Conservation (phyloP, 768 basidiomycete species). For the Phanerochaete sordida region DNA sequence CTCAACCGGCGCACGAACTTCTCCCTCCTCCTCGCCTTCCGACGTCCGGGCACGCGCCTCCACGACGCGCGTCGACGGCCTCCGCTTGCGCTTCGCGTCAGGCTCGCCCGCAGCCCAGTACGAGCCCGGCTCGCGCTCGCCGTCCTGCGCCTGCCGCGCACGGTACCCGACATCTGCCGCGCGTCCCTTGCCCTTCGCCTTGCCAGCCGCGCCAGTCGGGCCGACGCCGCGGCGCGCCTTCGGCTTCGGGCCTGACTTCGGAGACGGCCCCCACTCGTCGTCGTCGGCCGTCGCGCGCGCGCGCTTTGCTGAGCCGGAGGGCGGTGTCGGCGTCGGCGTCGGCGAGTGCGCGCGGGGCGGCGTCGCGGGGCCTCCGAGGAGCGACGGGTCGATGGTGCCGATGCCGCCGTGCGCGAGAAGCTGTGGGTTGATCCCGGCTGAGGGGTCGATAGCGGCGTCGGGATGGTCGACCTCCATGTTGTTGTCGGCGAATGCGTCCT, state of each 20-base stretch:
- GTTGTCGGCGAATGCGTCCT: neutral
- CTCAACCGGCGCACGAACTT: neutral
- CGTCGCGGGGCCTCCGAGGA: neutral
- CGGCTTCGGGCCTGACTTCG: neutral
- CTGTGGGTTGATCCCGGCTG: neutral
- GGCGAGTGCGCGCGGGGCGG: neutral
- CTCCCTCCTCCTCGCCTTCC: neutral
- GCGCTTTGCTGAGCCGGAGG: neutral
- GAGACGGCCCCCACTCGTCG: neutral
- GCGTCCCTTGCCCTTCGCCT: constrained; percentile 5
- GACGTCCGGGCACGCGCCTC: neutral
- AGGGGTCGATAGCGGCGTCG: neutral
- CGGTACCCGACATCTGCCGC: neutral
- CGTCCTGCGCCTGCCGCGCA: neutral
- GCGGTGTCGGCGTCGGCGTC: neutral
- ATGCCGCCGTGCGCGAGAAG: neutral
- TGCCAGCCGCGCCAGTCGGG: neutral
- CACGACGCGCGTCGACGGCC: neutral
- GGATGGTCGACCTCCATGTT: neutral
- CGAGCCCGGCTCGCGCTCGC: neutral
- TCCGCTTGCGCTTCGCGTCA: neutral
- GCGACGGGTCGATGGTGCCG: constrained; percentile 8
- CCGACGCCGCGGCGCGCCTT: neutral
- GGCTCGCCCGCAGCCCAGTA: neutral
- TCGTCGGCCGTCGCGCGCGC: neutral